phyloP scores from a whole-genome alignment of 2,329 filamentous ascomycete species.

The Thielaviopsis punctulata region DNA sequence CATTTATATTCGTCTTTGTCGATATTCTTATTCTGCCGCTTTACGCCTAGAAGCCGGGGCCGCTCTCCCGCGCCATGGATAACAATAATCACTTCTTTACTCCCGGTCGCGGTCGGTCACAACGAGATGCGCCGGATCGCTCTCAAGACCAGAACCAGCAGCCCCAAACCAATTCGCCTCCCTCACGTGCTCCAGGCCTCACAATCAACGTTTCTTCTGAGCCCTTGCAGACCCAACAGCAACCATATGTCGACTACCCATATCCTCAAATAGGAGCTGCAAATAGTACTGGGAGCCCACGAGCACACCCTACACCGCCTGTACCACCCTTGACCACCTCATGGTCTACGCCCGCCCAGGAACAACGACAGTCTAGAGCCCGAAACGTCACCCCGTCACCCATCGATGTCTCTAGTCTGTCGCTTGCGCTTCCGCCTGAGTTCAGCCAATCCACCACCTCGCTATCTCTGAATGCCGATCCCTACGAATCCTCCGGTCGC shows the following conservation, averaged over 20 bases:
- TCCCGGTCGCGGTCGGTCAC: background rate
- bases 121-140: background rate
- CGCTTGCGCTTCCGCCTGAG: slow-evolving; percentile 37
- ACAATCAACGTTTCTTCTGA: slow-evolving; percentile 4
- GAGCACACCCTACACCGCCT: slow-evolving; percentile 25
- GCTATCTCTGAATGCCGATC: slow-evolving; percentile 16
- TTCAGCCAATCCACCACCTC: slow-evolving; percentile 22
- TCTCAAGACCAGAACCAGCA: background rate
- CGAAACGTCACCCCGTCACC: slow-evolving; percentile 22
- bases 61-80: background rate
- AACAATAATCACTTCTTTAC: background rate
- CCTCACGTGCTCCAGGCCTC: slow-evolving; percentile 1
- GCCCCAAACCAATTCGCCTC: background rate
- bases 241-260: slow-evolving; percentile 8
- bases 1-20: too few species aligned
- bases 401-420: slow-evolving; percentile 34
- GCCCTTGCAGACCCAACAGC: slow-evolving; percentile 2
- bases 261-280: slow-evolving; percentile 6
- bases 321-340: slow-evolving; percentile 15
- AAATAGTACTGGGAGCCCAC: slow-evolving; percentile 3
- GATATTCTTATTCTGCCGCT: too few species aligned
- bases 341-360: slow-evolving; percentile 2
- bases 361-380: slow-evolving; percentile 10
- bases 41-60: background rate
- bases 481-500: background rate